Percentiles rank a stretch among this genome's conserved stretches.
Conservation (phyloP, 192 early-diverging fungal species). For the Linnemannia schmuckeri region DNA sequence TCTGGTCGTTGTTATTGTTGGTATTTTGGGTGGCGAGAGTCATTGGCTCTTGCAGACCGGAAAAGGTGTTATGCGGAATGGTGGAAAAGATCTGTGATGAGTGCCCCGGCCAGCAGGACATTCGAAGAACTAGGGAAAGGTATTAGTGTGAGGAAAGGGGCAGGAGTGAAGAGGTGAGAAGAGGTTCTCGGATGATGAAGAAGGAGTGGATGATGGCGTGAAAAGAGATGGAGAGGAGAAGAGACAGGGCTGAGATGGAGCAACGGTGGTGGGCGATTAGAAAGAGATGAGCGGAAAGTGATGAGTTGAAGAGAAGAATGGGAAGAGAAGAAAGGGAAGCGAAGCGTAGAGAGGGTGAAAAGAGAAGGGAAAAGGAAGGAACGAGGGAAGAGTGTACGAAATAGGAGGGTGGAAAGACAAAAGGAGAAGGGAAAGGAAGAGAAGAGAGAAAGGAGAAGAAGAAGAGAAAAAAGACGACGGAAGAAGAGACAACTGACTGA, state of each 20-base stretch:
- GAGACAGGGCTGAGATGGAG: not conserved
- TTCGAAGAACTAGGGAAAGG: slow-evolving; percentile 1
- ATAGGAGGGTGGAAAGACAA: not conserved
- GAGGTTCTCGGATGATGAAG: not conserved
- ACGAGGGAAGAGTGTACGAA: slow-evolving; percentile 4
- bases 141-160: not conserved
- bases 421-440: not conserved
- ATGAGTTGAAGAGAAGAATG: not conserved
- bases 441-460: not conserved
- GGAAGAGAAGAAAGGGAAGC: not conserved
- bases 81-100: not conserved
- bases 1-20: slow-evolving; percentile 15
- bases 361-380: not conserved
- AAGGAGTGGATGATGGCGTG: slow-evolving; percentile 9
- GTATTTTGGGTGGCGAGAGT: slow-evolving; percentile 6
- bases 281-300: not conserved
- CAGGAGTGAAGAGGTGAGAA: not conserved
- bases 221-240: not conserved
- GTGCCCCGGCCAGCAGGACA: slow-evolving; percentile 43
- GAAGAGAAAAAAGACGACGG: not conserved
- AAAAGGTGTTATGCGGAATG: slow-evolving; percentile 26
- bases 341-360: not conserved
- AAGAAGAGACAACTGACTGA: not conserved
- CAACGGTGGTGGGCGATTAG: slow-evolving; percentile 2
- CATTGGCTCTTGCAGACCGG: slow-evolving; percentile 15